Conservation (phyloP, 305 asterid species). For the Fraxinus latifolia region DNA sequence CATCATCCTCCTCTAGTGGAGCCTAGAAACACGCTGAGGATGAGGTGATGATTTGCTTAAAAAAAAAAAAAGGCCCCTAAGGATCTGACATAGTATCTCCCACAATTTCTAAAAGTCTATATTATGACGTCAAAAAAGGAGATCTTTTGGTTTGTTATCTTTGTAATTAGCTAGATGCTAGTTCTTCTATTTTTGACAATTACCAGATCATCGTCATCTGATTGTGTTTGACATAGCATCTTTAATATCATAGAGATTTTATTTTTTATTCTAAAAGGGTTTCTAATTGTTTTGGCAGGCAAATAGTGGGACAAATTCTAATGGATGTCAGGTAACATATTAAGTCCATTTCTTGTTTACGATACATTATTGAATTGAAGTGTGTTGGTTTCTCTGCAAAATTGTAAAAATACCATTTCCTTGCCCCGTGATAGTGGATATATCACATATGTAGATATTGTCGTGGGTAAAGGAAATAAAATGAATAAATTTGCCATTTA, state of each 20-base stretch:
- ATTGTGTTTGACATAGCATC: not conserved
- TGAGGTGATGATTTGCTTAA: too few relatives aligned
- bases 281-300: constrained; percentile 57
- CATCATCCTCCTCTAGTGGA: too few relatives aligned
- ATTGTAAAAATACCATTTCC: not conserved
- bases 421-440: not conserved
- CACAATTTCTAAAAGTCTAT: too few relatives aligned
- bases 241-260: not conserved
- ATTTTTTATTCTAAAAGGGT: not conserved
- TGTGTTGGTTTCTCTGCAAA: not conserved
- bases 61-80: too few relatives aligned
- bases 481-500: not conserved
- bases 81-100: not conserved
- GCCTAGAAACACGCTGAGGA: too few relatives aligned
- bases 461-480: not conserved
- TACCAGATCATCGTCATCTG: not conserved
- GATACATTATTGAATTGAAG: not conserved
- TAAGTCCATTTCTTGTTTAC: constrained; percentile 13
- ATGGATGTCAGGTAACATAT: constrained; percentile 81
- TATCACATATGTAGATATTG: not conserved
- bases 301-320: constrained; percentile 77
- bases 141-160: too few relatives aligned
- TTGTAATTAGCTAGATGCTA: too few relatives aligned
- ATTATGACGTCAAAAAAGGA: too few relatives aligned
- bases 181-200: not conserved